A percentile compares a stretch with the other conserved stretches of the same genome.
These are phyloP conservation scores for Eutrema salsugineum DNA, from an alignment of 441 rosid genomes.

Conservation along the genomic window DNA sequence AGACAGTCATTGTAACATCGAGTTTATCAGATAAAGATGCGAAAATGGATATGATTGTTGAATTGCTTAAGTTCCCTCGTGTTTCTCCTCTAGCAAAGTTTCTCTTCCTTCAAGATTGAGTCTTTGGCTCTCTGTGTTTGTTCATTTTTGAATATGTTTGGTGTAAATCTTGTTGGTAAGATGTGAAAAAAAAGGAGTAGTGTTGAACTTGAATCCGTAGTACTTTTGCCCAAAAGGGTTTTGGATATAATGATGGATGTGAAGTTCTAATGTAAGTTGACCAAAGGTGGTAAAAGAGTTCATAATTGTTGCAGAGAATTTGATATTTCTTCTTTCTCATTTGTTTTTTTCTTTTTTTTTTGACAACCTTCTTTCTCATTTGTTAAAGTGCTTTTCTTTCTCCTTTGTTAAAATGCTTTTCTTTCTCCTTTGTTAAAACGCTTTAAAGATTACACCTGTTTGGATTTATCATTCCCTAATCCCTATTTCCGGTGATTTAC, in stretches of 20 bases:
- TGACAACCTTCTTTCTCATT: too few relatives aligned
- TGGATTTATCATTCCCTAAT: too few relatives aligned
- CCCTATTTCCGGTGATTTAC: too few relatives aligned
- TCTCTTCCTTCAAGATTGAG: constrained; percentile 51
- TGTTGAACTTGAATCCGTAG: constrained; percentile 14
- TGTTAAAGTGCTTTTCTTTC: too few relatives aligned
- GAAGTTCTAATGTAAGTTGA: neutral
- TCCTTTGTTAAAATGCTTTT: too few relatives aligned
- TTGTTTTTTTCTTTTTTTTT: too few relatives aligned
- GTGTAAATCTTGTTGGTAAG: neutral
- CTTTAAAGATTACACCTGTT: too few relatives aligned
- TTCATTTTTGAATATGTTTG: neutral
- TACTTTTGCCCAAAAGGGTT: neutral
- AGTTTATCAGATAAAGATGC: constrained; percentile 48
- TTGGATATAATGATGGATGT: neutral
- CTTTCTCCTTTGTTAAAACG: too few relatives aligned
- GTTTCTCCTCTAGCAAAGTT: constrained; percentile 77
- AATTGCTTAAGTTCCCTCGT: constrained; percentile 64
- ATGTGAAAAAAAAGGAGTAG: neutral
- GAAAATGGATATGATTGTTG: constrained; percentile 57
- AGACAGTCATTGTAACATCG: constrained; percentile 57
- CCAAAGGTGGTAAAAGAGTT: neutral
- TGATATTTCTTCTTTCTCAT: neutral
- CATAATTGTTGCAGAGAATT: neutral
- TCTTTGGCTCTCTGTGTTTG: neutral